Base-by-base conservation (phyloP, 768 basidiomycete genomes). In the Boletus sp. region DNA sequence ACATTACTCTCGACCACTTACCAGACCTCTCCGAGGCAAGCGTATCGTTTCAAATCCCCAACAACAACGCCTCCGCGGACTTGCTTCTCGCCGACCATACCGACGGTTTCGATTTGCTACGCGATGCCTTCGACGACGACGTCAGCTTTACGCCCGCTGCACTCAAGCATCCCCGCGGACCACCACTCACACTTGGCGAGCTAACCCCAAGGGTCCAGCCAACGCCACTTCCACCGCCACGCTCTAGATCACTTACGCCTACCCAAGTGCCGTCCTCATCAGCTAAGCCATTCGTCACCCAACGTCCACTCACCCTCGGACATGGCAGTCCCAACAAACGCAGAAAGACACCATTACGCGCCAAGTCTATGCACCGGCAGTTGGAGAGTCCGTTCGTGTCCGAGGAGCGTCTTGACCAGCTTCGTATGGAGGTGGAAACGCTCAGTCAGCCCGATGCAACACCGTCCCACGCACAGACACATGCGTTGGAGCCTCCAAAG, bases 1-100 rank as follows among this genome's bases (percentile, higher is more conserved):
- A 76, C 69, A 68, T 82, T 20, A 86, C 82, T 54, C 68, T 79
- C 47, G 76, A 80, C 64, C 80, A 83, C 67, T 64, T 84, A 29
- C 83, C 83, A 40, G 83, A 86, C 58, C 65, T 78, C 50, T 83
- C 85, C 4, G 70, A 72, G 8, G 63, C 71, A 7, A 72, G 71
- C 39, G 66, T 68, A 7, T 79, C 77, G 15, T 81, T 83, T 60
- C 77, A 84, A 61, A 77, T 86, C 29, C 77, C 87, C 4, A 69
- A 70, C 8, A 74, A 77, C 45, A 60, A 57, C 9, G 28, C 61
- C 20, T 51, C 68, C 41, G 67, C 70, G 47, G 72, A 75, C 29
- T 55, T 74, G 14, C 68, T 78, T 12, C 67, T 78, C 17, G 75
- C 63, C 20, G 80, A 85, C 54, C 75, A 76, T 56, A 72, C 60